Conservation (phyloP, 306 rosid genomes). For the Cicer judaicum region DNA sequence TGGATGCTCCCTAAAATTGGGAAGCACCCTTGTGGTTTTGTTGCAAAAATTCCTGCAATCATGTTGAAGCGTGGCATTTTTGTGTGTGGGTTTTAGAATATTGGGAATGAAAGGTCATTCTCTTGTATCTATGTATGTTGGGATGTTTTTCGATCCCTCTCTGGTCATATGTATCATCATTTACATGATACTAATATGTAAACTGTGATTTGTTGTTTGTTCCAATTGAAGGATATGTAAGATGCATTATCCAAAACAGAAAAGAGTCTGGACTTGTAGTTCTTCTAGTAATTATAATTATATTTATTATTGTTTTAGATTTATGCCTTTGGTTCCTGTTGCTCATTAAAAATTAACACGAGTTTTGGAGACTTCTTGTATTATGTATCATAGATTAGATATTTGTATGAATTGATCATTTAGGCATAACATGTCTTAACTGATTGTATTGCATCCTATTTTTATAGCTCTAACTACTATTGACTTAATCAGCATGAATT, state of each 20-base stretch:
- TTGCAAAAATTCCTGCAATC: slow-evolving; percentile 45
- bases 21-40: slow-evolving; percentile 56
- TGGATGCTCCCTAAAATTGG: slow-evolving; percentile 61
- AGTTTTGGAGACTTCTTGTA: slow-evolving; percentile 16
- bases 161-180: slow-evolving; percentile 52
- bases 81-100: slow-evolving; percentile 54
- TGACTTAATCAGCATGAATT: slow-evolving; percentile 28
- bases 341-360: background rate
- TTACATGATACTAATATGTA: slow-evolving; percentile 52
- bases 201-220: slow-evolving; percentile 53
- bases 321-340: slow-evolving; percentile 7
- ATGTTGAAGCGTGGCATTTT: slow-evolving; percentile 51
- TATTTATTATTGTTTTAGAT: slow-evolving; percentile 5
- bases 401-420: slow-evolving; percentile 16
- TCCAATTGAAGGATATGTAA: slow-evolving; percentile 50
- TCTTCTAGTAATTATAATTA: slow-evolving; percentile 24
- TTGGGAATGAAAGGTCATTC: slow-evolving; percentile 69
- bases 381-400: slow-evolving; percentile 6
- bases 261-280: slow-evolving; percentile 40
- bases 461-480: slow-evolving; percentile 11
- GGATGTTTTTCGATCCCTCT: slow-evolving; percentile 48
- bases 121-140: slow-evolving; percentile 50
- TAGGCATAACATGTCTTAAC: background rate
- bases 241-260: slow-evolving; percentile 37
- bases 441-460: slow-evolving; percentile 23